Evolutionary conservation across 1,284 basidiomycete species (phyloP).

Genomic region (Earliella scabrosa): DNA sequence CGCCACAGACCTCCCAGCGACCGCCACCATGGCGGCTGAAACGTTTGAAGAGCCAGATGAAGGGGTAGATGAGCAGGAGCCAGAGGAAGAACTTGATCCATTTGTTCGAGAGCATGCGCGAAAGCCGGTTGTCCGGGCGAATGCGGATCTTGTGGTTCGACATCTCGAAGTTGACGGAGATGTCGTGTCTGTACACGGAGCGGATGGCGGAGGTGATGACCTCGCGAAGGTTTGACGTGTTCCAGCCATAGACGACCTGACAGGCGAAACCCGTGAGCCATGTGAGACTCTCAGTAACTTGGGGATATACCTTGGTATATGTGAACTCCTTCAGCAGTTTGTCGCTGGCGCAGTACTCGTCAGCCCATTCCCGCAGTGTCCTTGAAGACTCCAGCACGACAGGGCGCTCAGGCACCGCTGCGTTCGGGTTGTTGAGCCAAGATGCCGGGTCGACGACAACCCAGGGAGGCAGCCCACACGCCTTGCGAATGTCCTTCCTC

Average conservation of each 20-base stretch:
- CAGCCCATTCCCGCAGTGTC: constrained; percentile 69
- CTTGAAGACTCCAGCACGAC: constrained; percentile 49
- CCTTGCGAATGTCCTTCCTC: constrained; percentile 23
- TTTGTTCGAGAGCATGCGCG: constrained; percentile 62
- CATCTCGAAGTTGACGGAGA: constrained; percentile 54
- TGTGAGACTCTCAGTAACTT: too few species aligned
- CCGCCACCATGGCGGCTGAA: constrained; percentile 66
- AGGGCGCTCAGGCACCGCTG: constrained; percentile 6
- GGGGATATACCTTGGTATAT: constrained; percentile 53
- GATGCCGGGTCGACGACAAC: constrained; percentile 24
- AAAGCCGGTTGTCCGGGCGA: constrained; percentile 63
- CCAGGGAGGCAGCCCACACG: constrained; percentile 37
- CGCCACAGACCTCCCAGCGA: constrained; percentile 69
- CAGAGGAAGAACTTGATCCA: constrained; percentile 70
- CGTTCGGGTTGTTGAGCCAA: constrained; percentile 5
- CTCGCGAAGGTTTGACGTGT: constrained; percentile 57
- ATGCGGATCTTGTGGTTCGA: constrained; percentile 54
- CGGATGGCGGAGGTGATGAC: constrained; percentile 53
- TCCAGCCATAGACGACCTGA: constrained; percentile 73
- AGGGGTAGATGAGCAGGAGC: constrained; percentile 64
- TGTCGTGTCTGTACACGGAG: constrained; percentile 53
- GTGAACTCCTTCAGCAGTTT: constrained; percentile 70
- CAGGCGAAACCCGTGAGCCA: too few species aligned
- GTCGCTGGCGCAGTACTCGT: constrained; percentile 64
- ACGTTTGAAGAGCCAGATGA: too few species aligned